Percentiles rank a stretch among this genome's conserved stretches.
Evolutionary conservation across 352 stramenopile species (phyloP).

Genomic region (Globisporangium parvum): DNA sequence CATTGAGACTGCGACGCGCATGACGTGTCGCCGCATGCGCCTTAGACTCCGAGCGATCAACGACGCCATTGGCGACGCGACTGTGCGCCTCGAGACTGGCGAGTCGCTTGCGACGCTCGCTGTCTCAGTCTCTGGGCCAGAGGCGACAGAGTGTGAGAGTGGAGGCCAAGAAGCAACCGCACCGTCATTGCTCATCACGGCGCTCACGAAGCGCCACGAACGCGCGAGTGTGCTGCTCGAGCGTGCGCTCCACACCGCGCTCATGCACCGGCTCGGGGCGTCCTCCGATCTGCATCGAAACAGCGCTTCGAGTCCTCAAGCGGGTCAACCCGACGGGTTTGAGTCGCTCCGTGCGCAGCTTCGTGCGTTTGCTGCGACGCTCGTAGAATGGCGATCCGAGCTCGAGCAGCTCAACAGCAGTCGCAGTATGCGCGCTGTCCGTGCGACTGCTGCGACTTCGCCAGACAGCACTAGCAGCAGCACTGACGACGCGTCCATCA

Average conservation of each 20-base stretch:
- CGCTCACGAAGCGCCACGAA: slow-evolving; percentile 42
- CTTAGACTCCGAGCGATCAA: slow-evolving; percentile 36
- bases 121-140: background rate
- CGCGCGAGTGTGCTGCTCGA: slow-evolving; percentile 32
- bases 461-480: background rate
- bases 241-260: slow-evolving; percentile 16
- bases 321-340: background rate
- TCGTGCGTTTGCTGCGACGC: background rate
- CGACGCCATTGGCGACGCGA: slow-evolving; percentile 25
- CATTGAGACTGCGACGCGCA: slow-evolving; percentile 24
- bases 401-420: slow-evolving; percentile 4
- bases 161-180: slow-evolving; percentile 14
- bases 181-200: slow-evolving; percentile 53
- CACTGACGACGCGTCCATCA: slow-evolving; percentile 4
- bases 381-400: slow-evolving; percentile 1
- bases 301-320: background rate
- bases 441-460: background rate
- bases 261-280: slow-evolving; percentile 10
- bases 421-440: background rate
- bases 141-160: background rate
- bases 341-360: background rate
- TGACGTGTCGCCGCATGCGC: slow-evolving; percentile 38
- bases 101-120: background rate
- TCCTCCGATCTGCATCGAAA: background rate
- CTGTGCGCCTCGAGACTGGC: background rate